Percentiles rank a stretch among this genome's conserved stretches.
Evolutionary conservation across 2,329 filamentous ascomycete species (phyloP).

Genomic region (Aureobasidium sp.): DNA sequence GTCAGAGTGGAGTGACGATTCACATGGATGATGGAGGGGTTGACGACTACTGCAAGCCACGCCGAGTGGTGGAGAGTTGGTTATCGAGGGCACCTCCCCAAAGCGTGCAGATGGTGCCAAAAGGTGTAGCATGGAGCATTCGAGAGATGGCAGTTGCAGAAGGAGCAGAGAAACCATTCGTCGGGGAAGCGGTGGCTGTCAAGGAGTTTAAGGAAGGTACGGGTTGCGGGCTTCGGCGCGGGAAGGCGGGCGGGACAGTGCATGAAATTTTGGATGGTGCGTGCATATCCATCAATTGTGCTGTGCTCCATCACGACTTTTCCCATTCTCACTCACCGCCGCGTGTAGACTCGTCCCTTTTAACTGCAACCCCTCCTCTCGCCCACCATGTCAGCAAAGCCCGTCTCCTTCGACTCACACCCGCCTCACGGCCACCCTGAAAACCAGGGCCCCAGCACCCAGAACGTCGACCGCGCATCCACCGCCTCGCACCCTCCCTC

Average conservation of each 20-base stretch:
- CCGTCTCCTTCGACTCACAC: conserved; percentile 19
- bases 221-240: not conserved
- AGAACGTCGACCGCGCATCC: conserved; percentile 21
- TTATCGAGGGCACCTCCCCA: not conserved
- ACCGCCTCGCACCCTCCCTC: conserved; percentile 25
- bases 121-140: not conserved
- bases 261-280: conserved; percentile 4
- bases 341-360: not conserved
- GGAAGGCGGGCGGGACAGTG: not conserved
- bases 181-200: not conserved
- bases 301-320: conserved; percentile 5
- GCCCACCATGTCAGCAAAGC: conserved; percentile 22
- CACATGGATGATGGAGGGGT: not conserved
- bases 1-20: conserved; percentile 10
- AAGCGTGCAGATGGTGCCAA: not conserved
- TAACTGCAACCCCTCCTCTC: not conserved
- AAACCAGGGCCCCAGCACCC: conserved; percentile 20
- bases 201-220: not conserved
- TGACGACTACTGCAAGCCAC: conserved; percentile 12
- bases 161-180: not conserved
- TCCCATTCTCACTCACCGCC: conserved; percentile 6
- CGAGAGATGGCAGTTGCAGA: not conserved
- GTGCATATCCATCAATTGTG: not conserved
- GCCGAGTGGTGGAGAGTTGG: not conserved
- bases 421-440: conserved; percentile 24